Evolutionary conservation across 345 rosid genomes (phyloP), one percentile per base, ranked within the genome.

Genomic region (Populus simonii): DNA sequence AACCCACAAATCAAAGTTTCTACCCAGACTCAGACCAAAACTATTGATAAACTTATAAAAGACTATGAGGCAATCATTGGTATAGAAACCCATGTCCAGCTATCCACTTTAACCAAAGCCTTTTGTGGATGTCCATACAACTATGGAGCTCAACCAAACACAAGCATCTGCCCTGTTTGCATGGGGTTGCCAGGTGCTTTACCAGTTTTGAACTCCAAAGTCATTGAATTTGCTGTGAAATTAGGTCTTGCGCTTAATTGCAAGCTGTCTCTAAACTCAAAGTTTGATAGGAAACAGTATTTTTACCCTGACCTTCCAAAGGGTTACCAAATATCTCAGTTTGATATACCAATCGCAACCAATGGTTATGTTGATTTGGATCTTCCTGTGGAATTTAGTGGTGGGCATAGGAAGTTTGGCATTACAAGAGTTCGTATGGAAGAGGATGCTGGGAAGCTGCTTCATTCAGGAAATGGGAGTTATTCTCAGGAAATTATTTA

Each of bases 151-250:
- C 84, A 81, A 41, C 96, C 99, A 23, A 95, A 93, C 81, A 84
- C 94, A 51, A 86, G 85, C 63, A 75, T 93, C 59, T 93, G 98
- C 80, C 99, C 99, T 16, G 83, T 95, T 55, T 95, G 99, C 87
- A 89, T 92, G 98, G 98, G 99, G 29, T 85, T 95, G 80, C 99
- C 99, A n/a, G 94, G 99, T 70, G 92, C 99, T 70, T 84, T 95
- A 66, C 99, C 99, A 0, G 92, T 92, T 82, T 80, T 93, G 76
- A 96, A 89, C 85, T 90, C 94, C 0, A 96, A 91, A 87, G 97
- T 91, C 71, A 89, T 93, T 63, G 97, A 93, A 74, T 91, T 82
- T 70, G 98, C 96, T 1, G 97, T 93, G 71, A 90, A 86, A 84
- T 77, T 96, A 84, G 96, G 97, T 23, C 89, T 93, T 79, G 98